Evolutionary conservation across 192 early-diverging fungal species (phyloP), one percentile per base, ranked within the genome.

Genomic region (Borealophlyctis nickersoniae): DNA sequence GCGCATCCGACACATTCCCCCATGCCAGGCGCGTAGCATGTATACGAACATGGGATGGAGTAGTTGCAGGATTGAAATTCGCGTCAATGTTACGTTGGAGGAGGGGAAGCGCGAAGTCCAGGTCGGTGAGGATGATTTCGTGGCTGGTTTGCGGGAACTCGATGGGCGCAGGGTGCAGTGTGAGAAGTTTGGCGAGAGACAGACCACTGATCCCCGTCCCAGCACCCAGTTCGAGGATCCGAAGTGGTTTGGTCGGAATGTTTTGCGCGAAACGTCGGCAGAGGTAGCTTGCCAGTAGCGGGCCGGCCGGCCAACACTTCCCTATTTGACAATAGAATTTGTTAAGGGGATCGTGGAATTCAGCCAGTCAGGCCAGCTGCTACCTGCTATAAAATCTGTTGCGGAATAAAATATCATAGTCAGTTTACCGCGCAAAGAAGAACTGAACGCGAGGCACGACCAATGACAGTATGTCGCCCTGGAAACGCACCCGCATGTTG

Each of bases 181-280:
- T 45, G 53, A 56, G 58, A 30, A 65, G 49, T 45, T 45, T 45
- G 23, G 80, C 82, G 26, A 68, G 58, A n/a, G 67, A 73, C 24
- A 87, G 52, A 0, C 82, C 85, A 2, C 83, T 74, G 0, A 85
- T 54, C 3, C 85, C 85, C 16, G 82, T 84, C 23, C 85, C 85
- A 13, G 76, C 49, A 39, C 85, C 85, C 24, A 87, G 64, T 54
- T 87, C 85, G 16, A 87, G 26, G 31, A 76, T 64, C n/a, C 66
- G 65, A 19, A 45, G 39, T 7, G 39, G 39, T 7, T 45, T 7
- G 19, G 39, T 45, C 19, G 39, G 39, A 19, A 45, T 7, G 39
- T 7, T 45, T 7, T 19, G 39, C 9, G 39, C 39, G 39, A 45
- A 45, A n/a, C n/a, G n/a, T n/a, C n/a, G n/a, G n/a, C n/a, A n/a